These are phyloP conservation scores for Malania oleifera DNA, from an alignment of 164 flowering plant species.

Conservation along the genomic window DNA sequence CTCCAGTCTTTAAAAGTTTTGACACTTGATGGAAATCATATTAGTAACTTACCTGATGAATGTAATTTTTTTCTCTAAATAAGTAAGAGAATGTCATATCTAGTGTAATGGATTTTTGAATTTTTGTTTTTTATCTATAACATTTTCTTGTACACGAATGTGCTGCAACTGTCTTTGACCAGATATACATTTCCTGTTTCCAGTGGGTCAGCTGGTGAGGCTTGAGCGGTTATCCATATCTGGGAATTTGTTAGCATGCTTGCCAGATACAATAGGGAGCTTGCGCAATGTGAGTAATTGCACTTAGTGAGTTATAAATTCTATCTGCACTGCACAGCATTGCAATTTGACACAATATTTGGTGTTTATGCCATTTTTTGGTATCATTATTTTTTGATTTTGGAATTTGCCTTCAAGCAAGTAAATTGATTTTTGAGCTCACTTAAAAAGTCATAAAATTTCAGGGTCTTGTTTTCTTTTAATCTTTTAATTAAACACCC, in stretches of 20 bases:
- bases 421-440: too few species aligned
- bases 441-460: too few species aligned
- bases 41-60: slow-evolving; percentile 84
- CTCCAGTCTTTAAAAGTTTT: slow-evolving; percentile 75
- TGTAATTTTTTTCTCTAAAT: slow-evolving; percentile 49
- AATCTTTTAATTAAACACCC: too few species aligned
- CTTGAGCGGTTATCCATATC: slow-evolving; percentile 79
- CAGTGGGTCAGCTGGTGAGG: slow-evolving; percentile 88
- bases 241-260: slow-evolving; percentile 50
- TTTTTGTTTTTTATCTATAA: slow-evolving; percentile 4
- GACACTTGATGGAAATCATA: slow-evolving; percentile 69
- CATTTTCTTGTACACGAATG: neutral
- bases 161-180: neutral
- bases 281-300: slow-evolving; percentile 79
- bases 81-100: slow-evolving; percentile 14
- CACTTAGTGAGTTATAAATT: neutral
- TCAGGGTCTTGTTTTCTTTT: too few species aligned
- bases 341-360: neutral
- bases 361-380: neutral
- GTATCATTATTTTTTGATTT: neutral
- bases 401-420: too few species aligned
- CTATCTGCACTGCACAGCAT: neutral
- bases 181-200: slow-evolving; percentile 15
- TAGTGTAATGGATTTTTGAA: slow-evolving; percentile 1
- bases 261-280: slow-evolving; percentile 96